Percentiles rank a stretch among this genome's conserved stretches.
phyloP scores from a whole-genome alignment of 23 red algal species.

The Gracilaria domingensis region DNA sequence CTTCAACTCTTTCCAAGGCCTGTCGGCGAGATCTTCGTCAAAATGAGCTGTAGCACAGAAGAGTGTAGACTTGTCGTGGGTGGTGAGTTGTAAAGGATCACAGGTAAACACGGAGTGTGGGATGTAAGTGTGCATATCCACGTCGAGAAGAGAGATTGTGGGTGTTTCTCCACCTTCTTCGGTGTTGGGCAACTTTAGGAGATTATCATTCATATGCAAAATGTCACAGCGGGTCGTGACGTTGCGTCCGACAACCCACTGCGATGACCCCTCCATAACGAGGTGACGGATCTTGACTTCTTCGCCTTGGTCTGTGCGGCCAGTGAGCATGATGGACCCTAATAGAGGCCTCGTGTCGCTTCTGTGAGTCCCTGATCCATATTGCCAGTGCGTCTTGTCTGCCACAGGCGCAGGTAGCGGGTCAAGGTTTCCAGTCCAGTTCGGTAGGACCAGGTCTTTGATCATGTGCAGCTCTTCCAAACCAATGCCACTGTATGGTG shows the following conservation, averaged over 20 bases:
- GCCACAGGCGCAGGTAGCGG: slow-evolving; percentile 15
- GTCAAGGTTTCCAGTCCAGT: slow-evolving; percentile 33
- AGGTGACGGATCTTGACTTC: neutral
- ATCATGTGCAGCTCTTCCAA: neutral
- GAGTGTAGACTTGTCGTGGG: neutral
- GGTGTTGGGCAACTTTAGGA: neutral
- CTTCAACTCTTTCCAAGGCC: neutral
- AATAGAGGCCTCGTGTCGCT: slow-evolving; percentile 21
- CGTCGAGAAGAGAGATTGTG: neutral
- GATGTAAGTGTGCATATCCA: slow-evolving; percentile 25
- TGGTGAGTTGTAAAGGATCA: neutral
- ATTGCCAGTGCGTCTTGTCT: slow-evolving; percentile 50
- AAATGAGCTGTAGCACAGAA: slow-evolving; percentile 18
- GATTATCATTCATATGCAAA: neutral
- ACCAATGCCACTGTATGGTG: slow-evolving; percentile 62
- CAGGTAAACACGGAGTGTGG: neutral
- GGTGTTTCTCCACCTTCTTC: neutral
- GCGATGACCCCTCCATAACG: neutral
- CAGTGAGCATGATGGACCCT: neutral
- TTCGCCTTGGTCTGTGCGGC: neutral
- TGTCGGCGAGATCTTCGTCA: neutral
- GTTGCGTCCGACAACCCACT: neutral
- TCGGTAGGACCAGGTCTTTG: neutral
- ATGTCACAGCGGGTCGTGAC: neutral
- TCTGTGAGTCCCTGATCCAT: slow-evolving; percentile 41